These are phyloP conservation scores for Ligustrum vulgare DNA, from an alignment of 257 asterid species.

Conservation along the genomic window DNA sequence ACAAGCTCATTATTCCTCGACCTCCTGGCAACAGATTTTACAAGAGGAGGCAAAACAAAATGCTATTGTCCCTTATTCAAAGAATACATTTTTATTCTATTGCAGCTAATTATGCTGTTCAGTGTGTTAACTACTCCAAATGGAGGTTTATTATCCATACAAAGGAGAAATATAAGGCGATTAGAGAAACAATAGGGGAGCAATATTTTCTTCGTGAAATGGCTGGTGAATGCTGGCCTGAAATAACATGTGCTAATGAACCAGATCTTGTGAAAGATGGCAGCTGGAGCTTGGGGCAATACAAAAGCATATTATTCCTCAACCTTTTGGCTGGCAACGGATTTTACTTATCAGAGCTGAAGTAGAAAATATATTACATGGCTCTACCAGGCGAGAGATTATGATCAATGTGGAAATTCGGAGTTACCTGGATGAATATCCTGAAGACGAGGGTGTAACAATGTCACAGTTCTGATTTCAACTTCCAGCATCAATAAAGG, in stretches of 20 bases:
- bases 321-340: neutral
- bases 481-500: too few species aligned
- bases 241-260: constrained; percentile 42
- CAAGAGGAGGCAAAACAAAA: too few species aligned
- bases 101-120: constrained; percentile 36
- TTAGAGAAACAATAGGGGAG: constrained; percentile 56
- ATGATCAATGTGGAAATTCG: too few species aligned
- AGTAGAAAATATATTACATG: neutral
- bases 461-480: too few species aligned
- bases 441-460: too few species aligned
- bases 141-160: constrained; percentile 68
- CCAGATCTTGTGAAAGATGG: neutral
- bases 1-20: too few species aligned
- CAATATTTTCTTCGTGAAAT: constrained; percentile 54
- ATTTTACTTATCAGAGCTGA: neutral
- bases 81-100: too few species aligned
- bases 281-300: neutral
- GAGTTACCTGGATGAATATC: too few species aligned
- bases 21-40: too few species aligned
- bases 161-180: constrained; percentile 68
- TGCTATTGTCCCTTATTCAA: too few species aligned
- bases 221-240: constrained; percentile 72
- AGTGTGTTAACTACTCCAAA: constrained; percentile 63
- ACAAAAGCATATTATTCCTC: neutral
- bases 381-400: neutral